Evolutionary conservation across 2,329 filamentous ascomycete species (phyloP), one percentile per base, ranked within the genome.

Genomic region (Sporothrix humicola): DNA sequence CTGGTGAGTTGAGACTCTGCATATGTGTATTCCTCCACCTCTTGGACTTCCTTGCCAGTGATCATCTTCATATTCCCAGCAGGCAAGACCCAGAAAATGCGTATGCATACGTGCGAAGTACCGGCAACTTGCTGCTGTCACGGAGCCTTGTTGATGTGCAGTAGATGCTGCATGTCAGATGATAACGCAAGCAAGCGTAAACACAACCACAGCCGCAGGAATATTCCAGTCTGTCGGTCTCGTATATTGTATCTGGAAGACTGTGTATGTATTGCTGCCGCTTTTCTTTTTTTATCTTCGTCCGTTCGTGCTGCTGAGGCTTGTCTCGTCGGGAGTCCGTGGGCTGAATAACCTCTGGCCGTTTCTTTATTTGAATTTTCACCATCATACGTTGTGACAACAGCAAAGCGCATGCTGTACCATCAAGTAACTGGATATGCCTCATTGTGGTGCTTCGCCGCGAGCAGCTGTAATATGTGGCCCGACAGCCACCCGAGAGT

Each of bases 91-190:
- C 42, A 42, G 48, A 48, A 15, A 3, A 17, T 3, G n/a, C 3
- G n/a, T 20, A 3, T 13, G 15, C 46, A 46, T 37, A 10, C 15
- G 48, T 54, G 46, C 26, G 20, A 42, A 44, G 26, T 26, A 23
- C 20, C 66, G 66, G 48, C 48, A 44, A 54, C 46, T 50, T 54
- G 17, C 66, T 37, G 17, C 66, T 52, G 46, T 56, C 26, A 69
- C 48, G 26, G 10, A 52, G 48, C 8, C 46, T 68, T 68, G 65
- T 37, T 52, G 48, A 54, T 66, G n/a, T 66, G 42, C 61, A 66
- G n/a, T 44, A 44, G 20, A 63, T 20, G 66, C 10, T 54, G 66
- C 66, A 56, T 52, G 48, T 52, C 66, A 54, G 66, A 69, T 42
- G 65, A 68, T 54, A 20, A 69, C 23, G 48, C 26, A 44, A 15